A percentile compares a stretch with the other conserved stretches of the same genome.
These are phyloP conservation scores for Cryptosporidium felis DNA, from an alignment of 169 alveolate species.

Conservation along the genomic window DNA sequence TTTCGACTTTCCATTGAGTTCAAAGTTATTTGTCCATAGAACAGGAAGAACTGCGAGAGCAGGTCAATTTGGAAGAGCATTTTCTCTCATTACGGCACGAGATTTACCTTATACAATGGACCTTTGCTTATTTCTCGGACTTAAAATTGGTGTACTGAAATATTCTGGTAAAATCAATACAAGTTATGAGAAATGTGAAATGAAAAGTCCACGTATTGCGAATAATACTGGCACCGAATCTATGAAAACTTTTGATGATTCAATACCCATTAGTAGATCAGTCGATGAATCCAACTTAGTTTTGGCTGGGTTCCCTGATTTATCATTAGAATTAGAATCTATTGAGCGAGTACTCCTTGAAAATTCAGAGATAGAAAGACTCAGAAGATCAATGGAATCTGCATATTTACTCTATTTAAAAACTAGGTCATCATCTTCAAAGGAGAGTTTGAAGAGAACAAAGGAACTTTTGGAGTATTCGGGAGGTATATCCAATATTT, in stretches of 20 bases:
- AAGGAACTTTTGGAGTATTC: conserved; percentile 25
- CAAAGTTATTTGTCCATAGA: conserved; percentile 82
- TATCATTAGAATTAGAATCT: conserved; percentile 63
- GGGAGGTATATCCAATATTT: conserved; percentile 43
- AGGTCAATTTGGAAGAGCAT: conserved; percentile 83
- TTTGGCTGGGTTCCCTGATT: conserved; percentile 35
- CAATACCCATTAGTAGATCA: no score
- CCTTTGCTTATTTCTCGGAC: conserved; percentile 74
- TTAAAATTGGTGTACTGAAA: no score
- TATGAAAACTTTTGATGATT: not conserved
- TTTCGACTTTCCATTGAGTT: conserved; percentile 75
- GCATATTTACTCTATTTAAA: conserved; percentile 70
- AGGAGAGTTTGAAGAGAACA: conserved; percentile 63
- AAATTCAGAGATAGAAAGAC: conserved; percentile 71
- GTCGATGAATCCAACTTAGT: no score
- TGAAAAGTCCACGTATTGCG: no score
- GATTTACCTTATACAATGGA: conserved; percentile 83
- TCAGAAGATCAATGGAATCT: conserved; percentile 64
- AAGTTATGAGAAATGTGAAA: no score
- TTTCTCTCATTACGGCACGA: conserved; percentile 75
- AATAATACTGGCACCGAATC: conserved; percentile 27
- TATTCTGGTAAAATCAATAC: no score
- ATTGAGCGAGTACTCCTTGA: conserved; percentile 63
- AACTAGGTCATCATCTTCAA: conserved; percentile 72
- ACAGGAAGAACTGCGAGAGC: conserved; percentile 94